Conservation (phyloP, 2,329 filamentous ascomycete genomes). For the Plectosphaerella plurivora region DNA sequence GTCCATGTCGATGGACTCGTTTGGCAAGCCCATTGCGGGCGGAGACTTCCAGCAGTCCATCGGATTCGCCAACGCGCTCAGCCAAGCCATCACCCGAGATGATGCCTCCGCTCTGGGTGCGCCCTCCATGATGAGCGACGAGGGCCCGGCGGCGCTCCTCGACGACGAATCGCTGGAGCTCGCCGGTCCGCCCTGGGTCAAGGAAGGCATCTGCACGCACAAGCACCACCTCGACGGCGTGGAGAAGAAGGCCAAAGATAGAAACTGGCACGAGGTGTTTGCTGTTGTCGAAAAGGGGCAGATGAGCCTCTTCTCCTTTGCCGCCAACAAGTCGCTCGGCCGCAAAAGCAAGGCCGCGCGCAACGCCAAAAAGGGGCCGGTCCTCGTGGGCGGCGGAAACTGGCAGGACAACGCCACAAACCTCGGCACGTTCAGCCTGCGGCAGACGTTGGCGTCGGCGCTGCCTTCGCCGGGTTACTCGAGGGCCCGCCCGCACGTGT, state of each 20-base stretch:
- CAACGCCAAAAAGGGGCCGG: slow-evolving; percentile 46
- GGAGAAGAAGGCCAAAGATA: slow-evolving; percentile 88
- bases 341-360: slow-evolving; percentile 55
- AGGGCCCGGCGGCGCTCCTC: slow-evolving; percentile 59
- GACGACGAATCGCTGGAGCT: slow-evolving; percentile 93
- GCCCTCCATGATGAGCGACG: slow-evolving; percentile 54
- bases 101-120: slow-evolving; percentile 56
- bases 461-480: slow-evolving; percentile 92
- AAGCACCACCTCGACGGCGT: slow-evolving; percentile 91
- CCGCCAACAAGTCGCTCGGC: slow-evolving; percentile 69
- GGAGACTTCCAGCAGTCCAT: slow-evolving; percentile 93
- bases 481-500: slow-evolving; percentile 84
- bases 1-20: slow-evolving; percentile 87
- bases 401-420: slow-evolving; percentile 97
- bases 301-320: slow-evolving; percentile 92
- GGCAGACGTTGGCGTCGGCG: slow-evolving; percentile 86
- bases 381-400: slow-evolving; percentile 87
- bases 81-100: slow-evolving; percentile 93
- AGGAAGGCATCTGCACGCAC: slow-evolving; percentile 92
- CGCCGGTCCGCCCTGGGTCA: slow-evolving; percentile 93
- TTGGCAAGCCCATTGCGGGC: slow-evolving; percentile 70
- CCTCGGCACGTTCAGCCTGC: slow-evolving; percentile 79
- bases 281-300: slow-evolving; percentile 94
- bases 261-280: slow-evolving; percentile 93
- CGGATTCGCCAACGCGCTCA: slow-evolving; percentile 93